Evolutionary conservation across 2,329 filamentous ascomycete genomes (phyloP).

Genomic region (Metarhizium guizhouense): DNA sequence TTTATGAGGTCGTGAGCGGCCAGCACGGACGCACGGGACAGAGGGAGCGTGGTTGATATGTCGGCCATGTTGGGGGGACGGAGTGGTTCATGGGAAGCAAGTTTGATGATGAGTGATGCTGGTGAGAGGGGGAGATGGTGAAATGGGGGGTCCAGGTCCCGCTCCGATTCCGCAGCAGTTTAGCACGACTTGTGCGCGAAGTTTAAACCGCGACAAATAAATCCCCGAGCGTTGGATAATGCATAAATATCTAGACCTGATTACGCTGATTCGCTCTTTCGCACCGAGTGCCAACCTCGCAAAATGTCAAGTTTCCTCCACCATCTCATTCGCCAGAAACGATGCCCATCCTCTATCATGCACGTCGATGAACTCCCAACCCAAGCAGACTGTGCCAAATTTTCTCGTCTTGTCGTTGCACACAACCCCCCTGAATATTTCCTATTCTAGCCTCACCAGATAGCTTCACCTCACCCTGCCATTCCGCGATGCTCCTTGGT

Average conservation of each 20-base stretch:
- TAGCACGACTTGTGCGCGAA: too few species aligned
- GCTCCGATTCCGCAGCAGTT: too few species aligned
- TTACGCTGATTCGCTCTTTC: not conserved
- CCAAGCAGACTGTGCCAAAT: not conserved
- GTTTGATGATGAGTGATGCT: too few species aligned
- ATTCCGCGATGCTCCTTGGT: too few species aligned
- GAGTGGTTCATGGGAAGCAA: not conserved
- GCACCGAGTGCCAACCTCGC: not conserved
- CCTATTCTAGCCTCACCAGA: not conserved
- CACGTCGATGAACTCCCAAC: not conserved
- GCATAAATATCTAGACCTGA: not conserved
- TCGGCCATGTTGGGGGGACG: not conserved
- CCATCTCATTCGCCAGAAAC: not conserved
- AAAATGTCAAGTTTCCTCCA: not conserved
- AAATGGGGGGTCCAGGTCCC: too few species aligned
- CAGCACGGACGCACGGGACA: constrained; percentile 64
- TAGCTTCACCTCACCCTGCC: too few species aligned
- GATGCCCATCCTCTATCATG: not conserved
- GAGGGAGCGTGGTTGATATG: constrained; percentile 43
- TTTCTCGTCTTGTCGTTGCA: not conserved
- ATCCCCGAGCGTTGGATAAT: not conserved
- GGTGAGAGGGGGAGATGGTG: too few species aligned
- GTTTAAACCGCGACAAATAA: not conserved
- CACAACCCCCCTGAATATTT: not conserved
- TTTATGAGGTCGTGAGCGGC: constrained; percentile 65